Base-by-base conservation (phyloP, 176 grass and related monocot genomes). In the Metroxylon sagu region DNA sequence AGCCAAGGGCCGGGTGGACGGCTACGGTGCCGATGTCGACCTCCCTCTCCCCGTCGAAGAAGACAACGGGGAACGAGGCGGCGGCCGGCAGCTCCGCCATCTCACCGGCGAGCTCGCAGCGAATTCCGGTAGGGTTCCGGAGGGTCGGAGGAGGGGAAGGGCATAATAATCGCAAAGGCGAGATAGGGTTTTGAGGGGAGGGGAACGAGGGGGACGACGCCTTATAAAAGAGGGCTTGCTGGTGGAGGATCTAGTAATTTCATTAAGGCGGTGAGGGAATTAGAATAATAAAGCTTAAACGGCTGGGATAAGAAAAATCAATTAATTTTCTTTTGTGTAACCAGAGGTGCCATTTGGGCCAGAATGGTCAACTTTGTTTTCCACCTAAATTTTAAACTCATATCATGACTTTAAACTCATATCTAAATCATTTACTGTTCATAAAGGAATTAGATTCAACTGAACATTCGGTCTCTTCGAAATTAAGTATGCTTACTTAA, bases 1-100 rank as follows among this genome's bases (percentile, higher is more conserved):
- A 62, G 14, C 67, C 74, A 0, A 86, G 55, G 5, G 82, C 66
- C 0, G 85, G 82, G 19, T 66, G 49, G 2, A 95, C 74, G 25
- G 79, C 39, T 4, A 89, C 69, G 1, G 66, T 84, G 63, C 90
- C 90, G 17, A 95, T 49, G 52, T 95, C 74, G 3, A 95, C 56
- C 76, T 49, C 80, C 63, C 67, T 62, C 10, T 77, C 82, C 48
- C 85, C 85, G 57, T 95, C 85, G 26, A 80, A 70, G 74, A 90
- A 76, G 1, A 89, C 52, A 7, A 95, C 77, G 7, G 83, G 82
- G 6, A 95, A 60, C 18, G 61, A 64, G 16, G 51, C 48, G 56
- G 56, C 50, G 2, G 31, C 4, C 28, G 28, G 28, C 28, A 49
- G 27, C 8, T 68, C 71, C 14, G 72, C 85, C 67, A 87, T 84